These are phyloP conservation scores for Trichoderma sp. DNA, from an alignment of 2,329 filamentous ascomycete genomes.

Conservation along the genomic window DNA sequence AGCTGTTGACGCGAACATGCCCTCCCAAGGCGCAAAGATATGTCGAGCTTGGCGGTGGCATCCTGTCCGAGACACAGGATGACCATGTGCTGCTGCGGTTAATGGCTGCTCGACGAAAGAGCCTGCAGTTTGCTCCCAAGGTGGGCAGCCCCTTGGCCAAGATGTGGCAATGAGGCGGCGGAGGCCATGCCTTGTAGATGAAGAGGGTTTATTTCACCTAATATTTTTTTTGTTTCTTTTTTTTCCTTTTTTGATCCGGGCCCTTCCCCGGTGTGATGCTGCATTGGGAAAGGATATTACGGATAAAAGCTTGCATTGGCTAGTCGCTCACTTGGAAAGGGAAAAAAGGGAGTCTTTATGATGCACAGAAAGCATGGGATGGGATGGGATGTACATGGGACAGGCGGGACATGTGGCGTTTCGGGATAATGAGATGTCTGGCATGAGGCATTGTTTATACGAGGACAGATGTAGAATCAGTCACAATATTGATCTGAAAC, in stretches of 20 bases:
- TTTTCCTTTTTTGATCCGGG: background rate
- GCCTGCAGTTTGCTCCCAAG: slow-evolving; percentile 72
- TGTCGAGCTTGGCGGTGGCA: slow-evolving; percentile 41
- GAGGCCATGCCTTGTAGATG: background rate
- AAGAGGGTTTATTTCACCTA: background rate
- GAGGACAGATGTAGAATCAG: background rate
- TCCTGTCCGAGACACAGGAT: slow-evolving; percentile 51
- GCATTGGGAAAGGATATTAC: background rate
- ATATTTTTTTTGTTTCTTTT: background rate
- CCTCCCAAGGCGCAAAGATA: slow-evolving; percentile 47
- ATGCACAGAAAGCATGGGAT: background rate
- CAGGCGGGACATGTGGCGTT: background rate
- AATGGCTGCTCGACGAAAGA: slow-evolving; percentile 72
- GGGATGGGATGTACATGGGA: background rate
- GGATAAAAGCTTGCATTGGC: slow-evolving; percentile 1
- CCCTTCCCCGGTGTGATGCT: background rate
- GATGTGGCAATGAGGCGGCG: slow-evolving; percentile 40
- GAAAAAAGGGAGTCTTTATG: background rate
- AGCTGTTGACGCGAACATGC: slow-evolving; percentile 51
- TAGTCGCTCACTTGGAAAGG: slow-evolving; percentile 15
- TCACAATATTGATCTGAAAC: background rate
- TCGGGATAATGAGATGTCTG: background rate
- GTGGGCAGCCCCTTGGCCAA: slow-evolving; percentile 67
- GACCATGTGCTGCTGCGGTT: slow-evolving; percentile 58
- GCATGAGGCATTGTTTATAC: slow-evolving; percentile 12